A percentile compares a stretch with the other conserved stretches of the same genome.
phyloP scores from a whole-genome alignment of 306 rosid species.

The Trifolium dubium region DNA sequence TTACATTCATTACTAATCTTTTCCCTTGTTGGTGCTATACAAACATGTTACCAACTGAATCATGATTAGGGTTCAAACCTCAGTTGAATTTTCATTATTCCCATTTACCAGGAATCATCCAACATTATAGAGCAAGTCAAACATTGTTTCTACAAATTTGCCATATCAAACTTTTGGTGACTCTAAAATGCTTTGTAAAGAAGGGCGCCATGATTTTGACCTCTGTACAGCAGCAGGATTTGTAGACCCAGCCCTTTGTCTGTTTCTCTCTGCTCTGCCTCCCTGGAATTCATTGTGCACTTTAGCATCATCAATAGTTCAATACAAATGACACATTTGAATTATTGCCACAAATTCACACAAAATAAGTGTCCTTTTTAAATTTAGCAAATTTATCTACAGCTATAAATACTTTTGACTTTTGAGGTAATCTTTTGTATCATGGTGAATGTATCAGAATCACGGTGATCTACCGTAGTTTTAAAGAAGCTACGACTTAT shows the following conservation, averaged over 20 bases:
- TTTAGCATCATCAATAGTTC: constrained; percentile 19
- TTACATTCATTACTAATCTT: constrained; percentile 46
- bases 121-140: constrained; percentile 41
- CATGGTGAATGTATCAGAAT: no score
- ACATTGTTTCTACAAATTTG: constrained; percentile 33
- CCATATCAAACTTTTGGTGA: constrained; percentile 52
- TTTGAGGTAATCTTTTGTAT: neutral
- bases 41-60: constrained; percentile 48
- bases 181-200: constrained; percentile 90
- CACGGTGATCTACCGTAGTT: no score
- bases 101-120: constrained; percentile 43
- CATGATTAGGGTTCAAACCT: constrained; percentile 47
- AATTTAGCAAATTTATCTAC: neutral
- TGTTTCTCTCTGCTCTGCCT: constrained; percentile 62
- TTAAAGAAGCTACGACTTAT: no score
- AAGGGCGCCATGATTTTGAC: constrained; percentile 89
- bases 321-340: neutral
- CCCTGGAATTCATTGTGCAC: constrained; percentile 55
- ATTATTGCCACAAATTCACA: no score
- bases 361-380: no score
- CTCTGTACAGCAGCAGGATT: constrained; percentile 58
- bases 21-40: constrained; percentile 51
- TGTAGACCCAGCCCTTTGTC: constrained; percentile 51
- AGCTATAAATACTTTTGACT: neutral
- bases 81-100: constrained; percentile 39